These are phyloP conservation scores for Acacia acuminata DNA, from an alignment of 306 rosid genomes.

Conservation along the genomic window DNA sequence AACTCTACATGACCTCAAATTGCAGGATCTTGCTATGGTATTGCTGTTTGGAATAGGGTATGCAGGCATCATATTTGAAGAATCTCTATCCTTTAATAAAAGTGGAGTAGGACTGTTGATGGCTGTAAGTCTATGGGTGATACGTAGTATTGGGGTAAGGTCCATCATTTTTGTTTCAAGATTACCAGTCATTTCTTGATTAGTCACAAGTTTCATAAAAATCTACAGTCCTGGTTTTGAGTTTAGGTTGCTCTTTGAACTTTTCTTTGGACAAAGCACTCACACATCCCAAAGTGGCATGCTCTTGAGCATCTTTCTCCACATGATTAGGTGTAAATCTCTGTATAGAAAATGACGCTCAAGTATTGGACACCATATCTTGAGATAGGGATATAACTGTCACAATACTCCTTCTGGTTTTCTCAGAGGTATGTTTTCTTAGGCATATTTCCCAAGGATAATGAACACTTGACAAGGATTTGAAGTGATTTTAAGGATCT, in stretches of 20 bases:
- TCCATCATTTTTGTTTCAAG: conserved; percentile 25
- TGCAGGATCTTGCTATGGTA: conserved; percentile 92
- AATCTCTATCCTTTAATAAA: conserved; percentile 91
- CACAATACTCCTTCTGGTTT: neutral
- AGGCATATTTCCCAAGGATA: neutral
- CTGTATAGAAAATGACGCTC: neutral
- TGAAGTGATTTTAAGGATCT: neutral
- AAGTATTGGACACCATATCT: neutral
- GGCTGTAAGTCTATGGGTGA: conserved; percentile 95
- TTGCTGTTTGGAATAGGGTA: conserved; percentile 88
- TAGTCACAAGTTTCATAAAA: neutral
- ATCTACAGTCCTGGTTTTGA: conserved; percentile 9
- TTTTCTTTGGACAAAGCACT: conserved; percentile 1
- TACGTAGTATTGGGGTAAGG: conserved; percentile 90
- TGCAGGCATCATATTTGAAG: conserved; percentile 96
- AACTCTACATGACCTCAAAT: conserved; percentile 19
- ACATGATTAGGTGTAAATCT: neutral
- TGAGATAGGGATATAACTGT: neutral
- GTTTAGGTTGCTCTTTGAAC: neutral
- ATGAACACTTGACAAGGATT: neutral
- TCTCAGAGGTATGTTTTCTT: neutral
- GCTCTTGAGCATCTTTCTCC: neutral
- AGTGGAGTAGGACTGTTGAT: conserved; percentile 94
- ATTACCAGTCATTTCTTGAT: conserved; percentile 24
- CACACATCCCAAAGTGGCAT: neutral